A percentile compares a stretch with the other conserved stretches of the same genome.
phyloP scores from a whole-genome alignment of 257 asterid genomes.

The Orobanche coerulescens region DNA sequence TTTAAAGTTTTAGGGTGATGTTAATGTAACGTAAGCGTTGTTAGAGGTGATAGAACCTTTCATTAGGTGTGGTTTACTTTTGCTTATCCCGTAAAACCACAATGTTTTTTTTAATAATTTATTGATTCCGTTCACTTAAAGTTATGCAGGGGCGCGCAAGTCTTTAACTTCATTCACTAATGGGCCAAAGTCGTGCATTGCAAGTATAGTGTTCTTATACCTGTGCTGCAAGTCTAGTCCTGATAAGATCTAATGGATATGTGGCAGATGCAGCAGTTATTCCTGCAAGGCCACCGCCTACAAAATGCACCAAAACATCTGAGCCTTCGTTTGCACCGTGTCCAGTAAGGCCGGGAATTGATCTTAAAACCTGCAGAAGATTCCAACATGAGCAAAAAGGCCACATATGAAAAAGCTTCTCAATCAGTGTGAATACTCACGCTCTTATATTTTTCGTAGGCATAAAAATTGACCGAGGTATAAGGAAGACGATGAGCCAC shows the following conservation, averaged over 20 bases:
- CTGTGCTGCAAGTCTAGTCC: conserved; percentile 78
- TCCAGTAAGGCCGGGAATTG: conserved; percentile 44
- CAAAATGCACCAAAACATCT: conserved; percentile 48
- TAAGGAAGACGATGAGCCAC: conserved; percentile 72
- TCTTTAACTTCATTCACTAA: no score
- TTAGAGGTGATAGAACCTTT: no score
- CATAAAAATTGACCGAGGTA: conserved; percentile 58
- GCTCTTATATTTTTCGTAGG: conserved; percentile 55
- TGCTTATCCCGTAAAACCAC: no score
- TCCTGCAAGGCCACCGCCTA: conserved; percentile 75
- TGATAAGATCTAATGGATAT: conserved; percentile 72
- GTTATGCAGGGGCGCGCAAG: no score
- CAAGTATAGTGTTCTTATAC: no score
- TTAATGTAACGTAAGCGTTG: no score
- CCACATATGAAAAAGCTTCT: neutral
- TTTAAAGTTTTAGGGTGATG: no score
- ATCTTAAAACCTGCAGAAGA: conserved; percentile 40
- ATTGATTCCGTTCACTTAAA: no score
- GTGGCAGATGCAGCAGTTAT: conserved; percentile 66
- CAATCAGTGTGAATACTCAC: conserved; percentile 29
- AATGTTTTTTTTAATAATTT: no score
- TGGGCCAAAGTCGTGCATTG: no score
- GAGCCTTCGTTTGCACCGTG: conserved; percentile 26
- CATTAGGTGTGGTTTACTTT: no score
- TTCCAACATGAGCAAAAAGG: neutral